Conservation (phyloP, 2,329 filamentous ascomycete species). For the Beauveria brongniartii region DNA sequence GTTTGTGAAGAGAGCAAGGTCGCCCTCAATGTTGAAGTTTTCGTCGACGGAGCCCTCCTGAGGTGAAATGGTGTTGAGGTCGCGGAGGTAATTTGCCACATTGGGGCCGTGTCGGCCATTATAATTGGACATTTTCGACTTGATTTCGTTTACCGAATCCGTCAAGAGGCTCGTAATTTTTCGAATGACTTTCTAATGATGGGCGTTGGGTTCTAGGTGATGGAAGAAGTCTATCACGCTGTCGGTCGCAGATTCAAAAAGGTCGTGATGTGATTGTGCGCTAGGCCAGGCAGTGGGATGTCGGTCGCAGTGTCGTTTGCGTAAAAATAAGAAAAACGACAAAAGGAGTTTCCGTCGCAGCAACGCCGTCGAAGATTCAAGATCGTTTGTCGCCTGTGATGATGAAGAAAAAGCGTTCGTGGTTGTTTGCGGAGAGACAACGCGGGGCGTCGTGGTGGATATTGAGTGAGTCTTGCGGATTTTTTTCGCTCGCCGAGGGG, state of each 20-base stretch:
- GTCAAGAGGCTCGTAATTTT: not conserved
- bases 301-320: not conserved
- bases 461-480: not conserved
- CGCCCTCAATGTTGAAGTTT: conserved; percentile 57
- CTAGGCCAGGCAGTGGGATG: not conserved
- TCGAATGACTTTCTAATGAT: not conserved
- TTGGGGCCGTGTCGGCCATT: conserved; percentile 73
- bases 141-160: not conserved
- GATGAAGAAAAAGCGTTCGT: not conserved
- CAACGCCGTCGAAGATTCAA: not conserved
- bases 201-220: not conserved
- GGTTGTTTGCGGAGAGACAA: conserved; percentile 7
- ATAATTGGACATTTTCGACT: conserved; percentile 57
- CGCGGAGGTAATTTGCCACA: conserved; percentile 81
- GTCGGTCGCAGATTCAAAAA: not conserved
- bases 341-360: not conserved
- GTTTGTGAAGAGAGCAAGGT: conserved; percentile 74
- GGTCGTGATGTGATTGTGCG: not conserved
- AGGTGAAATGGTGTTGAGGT: conserved; percentile 69
- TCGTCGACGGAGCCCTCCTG: conserved; percentile 47
- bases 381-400: not conserved
- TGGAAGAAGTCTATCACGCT: not conserved
- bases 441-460: conserved; percentile 10
- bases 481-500: conserved; percentile 12
- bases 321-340: not conserved